A percentile compares a stretch with the other conserved stretches of the same genome.
Conservation (phyloP, 1,284 basidiomycete genomes). For the Tremellales sp. region DNA sequence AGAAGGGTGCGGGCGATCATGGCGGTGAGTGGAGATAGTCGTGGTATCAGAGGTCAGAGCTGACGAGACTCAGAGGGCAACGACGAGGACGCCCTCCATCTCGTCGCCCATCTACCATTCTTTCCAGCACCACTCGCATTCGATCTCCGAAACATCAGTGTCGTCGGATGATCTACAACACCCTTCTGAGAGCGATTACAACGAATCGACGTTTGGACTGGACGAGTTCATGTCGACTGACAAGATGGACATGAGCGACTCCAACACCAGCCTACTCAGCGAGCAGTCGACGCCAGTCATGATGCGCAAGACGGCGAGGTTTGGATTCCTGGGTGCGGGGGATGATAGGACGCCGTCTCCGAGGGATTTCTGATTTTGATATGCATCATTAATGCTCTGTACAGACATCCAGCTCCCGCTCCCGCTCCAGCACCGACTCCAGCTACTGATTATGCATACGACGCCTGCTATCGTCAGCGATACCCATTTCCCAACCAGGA, state of each 20-base stretch:
- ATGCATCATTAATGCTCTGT: too few species aligned
- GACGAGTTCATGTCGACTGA: slow-evolving; percentile 2
- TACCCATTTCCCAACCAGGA: background rate
- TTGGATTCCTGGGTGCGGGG: background rate
- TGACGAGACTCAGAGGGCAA: slow-evolving; percentile 6
- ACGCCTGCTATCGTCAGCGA: too few species aligned
- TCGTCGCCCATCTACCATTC: slow-evolving; percentile 30
- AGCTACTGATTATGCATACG: too few species aligned
- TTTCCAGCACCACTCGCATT: slow-evolving; percentile 3
- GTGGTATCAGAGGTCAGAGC: background rate
- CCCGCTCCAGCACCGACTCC: too few species aligned
- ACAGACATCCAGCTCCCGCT: too few species aligned
- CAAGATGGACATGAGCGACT: background rate
- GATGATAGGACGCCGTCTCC: background rate
- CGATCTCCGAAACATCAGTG: background rate
- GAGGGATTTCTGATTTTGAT: too few species aligned
- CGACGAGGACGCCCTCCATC: slow-evolving; percentile 21
- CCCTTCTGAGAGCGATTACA: slow-evolving; percentile 5
- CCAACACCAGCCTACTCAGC: too few species aligned
- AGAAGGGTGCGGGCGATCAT: slow-evolving; percentile 30
- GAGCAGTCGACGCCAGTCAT: background rate
- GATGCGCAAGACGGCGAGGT: slow-evolving; percentile 1
- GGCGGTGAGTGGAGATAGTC: slow-evolving; percentile 21
- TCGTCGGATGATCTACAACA: background rate
- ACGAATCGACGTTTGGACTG: slow-evolving; percentile 9